Evolutionary conservation across 2,329 filamentous ascomycete species (phyloP).

Genomic region (Aaosphaeria pasadenensis): DNA sequence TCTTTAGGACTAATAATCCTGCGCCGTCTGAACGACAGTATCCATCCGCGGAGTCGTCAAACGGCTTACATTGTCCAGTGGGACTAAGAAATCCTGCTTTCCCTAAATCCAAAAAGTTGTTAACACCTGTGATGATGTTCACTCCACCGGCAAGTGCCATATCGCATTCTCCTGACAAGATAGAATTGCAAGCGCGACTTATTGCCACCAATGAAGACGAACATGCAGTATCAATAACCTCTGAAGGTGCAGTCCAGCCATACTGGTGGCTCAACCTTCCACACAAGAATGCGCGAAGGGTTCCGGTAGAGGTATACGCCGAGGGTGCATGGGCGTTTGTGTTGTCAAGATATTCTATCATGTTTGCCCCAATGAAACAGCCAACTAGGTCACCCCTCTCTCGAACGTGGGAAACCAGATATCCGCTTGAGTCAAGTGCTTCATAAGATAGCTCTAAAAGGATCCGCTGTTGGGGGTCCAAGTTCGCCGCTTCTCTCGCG

Average conservation of each 20-base stretch:
- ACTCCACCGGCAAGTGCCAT: conserved; percentile 36
- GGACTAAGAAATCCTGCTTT: conserved; percentile 42
- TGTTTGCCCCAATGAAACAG: conserved; percentile 30
- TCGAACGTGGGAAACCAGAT: conserved; percentile 7
- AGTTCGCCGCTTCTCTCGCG: conserved; percentile 2
- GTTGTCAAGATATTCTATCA: conserved; percentile 28
- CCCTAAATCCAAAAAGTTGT: conserved; percentile 30
- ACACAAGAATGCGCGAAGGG: conserved; percentile 12
- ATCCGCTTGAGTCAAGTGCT: conserved; percentile 26
- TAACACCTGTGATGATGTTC: conserved; percentile 28
- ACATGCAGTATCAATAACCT: conserved; percentile 34
- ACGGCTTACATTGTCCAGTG: conserved; percentile 46
- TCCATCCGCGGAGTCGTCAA: conserved; percentile 44
- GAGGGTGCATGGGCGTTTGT: conserved; percentile 8
- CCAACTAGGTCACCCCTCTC: conserved; percentile 15
- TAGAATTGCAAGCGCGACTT: conserved; percentile 22
- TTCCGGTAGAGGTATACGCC: conserved; percentile 24
- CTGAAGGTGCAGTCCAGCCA: conserved; percentile 19
- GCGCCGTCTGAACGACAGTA: conserved; percentile 53
- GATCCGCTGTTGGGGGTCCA: conserved; percentile 9
- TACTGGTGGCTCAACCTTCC: conserved; percentile 23
- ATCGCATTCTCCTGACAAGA: conserved; percentile 22
- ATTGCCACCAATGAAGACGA: conserved; percentile 20
- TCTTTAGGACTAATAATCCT: conserved; percentile 50
- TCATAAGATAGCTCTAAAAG: conserved; percentile 29